Base-by-base conservation (phyloP, 176 grass and related monocot species). In the Triticum dicoccoides region DNA sequence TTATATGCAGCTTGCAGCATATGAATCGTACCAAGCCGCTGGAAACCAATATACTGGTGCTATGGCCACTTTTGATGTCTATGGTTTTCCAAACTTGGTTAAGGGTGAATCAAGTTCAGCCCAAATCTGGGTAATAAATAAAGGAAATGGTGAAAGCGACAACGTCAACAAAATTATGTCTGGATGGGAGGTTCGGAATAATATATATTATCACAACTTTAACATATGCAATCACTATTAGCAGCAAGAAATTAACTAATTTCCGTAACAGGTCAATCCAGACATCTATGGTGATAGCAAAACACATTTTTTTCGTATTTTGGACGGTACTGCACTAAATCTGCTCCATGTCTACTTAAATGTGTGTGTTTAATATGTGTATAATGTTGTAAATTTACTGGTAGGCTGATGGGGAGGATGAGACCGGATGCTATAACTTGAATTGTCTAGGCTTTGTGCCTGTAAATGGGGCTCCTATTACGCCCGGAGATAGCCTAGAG, bases 51-150 rank as follows among this genome's bases (percentile, higher is more conserved):
- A 71, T 71, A 41, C 35, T 41, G 69, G 69, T 41, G 69, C 69
- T n/a, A 71, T 71, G 69, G 69, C 20, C 35, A 71, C 69, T 71
- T 71, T 71, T 71, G 69, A 71, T 71, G 69, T 71, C 4, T 41
- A 71, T 5, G 35, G 69, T 41, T 71, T 71, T 71, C 37, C 69
- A n/a, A 21, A 71, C 69, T 71, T 71, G 69, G 20, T 12, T 20
- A 71, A 71, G 35, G 37, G 20, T 41, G 15, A 41, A 71, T 71
- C 35, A 23, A 71, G 69, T 71, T 71, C 69, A 71, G 9, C 69
- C 35, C 69, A 71, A 71, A 71, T 71, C n/a, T 71, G 69, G 69
- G 69, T 71, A 71, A 71, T 71, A 71, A 71, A 71, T 20, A 71
- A 71, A 41, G 69, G 35, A 71, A 41, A 71, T 71, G 35, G 69